Evolutionary conservation across 345 rosid species (phyloP), one percentile per base, ranked within the genome.

Genomic region (Murraya koenigii): DNA sequence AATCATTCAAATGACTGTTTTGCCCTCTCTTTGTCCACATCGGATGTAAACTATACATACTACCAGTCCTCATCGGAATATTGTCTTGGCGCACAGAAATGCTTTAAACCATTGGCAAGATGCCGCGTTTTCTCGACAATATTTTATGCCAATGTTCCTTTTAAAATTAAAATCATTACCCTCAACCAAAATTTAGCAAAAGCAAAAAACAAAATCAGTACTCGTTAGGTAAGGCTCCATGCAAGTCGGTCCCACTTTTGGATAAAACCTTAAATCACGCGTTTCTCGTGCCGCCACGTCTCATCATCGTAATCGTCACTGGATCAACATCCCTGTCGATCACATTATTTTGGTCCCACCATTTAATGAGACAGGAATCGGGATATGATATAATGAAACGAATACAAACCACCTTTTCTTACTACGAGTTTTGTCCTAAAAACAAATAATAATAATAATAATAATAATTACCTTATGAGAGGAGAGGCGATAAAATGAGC

Each of bases 91-190:
- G 71, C 5, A 41, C 8, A 7, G 2, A 44, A 4, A 15, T 58
- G 39, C 72, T 44, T 44, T 67, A 65, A 86, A 79, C 82, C 84
- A 88, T 2, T 66, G 83, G 64, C 90, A 22, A 61, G 85, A 71
- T 83, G 87, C 90, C 89, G 90, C 90, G 89, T 74, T 84, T 75
- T 72, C 0, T 1, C 6, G 36, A 15, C 75, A 14, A 2, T 3
- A 1, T 56, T 62, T 54, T 8, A 0, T 3, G 6, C 13, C 8
- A 19, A 47, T 1, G 44, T 5, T 19, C 11, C 23, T 17, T 4
- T 14, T 7, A 28, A 25, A 5, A 17, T 28, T 28, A 4, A 44
- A 11, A 44, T 3, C 49, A 44, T 44, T 44, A 41, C 49, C 49
- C 49, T 44, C 49, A 0, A 3, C 49, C 17, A 44, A 44, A 44